Evolutionary conservation across 2,329 filamentous ascomycete genomes (phyloP), one percentile per base, ranked within the genome.

Genomic region (Cladosporium sp.): DNA sequence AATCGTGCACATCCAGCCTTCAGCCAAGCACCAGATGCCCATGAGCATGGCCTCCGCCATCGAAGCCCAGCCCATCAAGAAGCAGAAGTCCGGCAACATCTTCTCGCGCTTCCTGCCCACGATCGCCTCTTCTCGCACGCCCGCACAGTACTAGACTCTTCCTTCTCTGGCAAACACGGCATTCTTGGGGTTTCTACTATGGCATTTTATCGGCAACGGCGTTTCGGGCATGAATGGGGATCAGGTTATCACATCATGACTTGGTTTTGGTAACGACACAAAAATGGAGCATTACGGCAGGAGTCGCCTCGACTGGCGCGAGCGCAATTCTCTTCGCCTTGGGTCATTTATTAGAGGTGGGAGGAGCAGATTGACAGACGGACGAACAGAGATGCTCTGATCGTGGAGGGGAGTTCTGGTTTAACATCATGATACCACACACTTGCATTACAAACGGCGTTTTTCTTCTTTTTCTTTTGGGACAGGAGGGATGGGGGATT

Each of bases 1-100:
- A 43, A 69, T 82, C 72, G 79, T 82, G 68, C 78, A 82, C 74
- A 79, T 81, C 71, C 73, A 76, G 67, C 73, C 71, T 61, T 69
- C 73, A 7, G 66, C 68, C 60, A 73, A 76, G 66, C 70, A 69
- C 59, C 67, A 70, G 26, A 64, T 66, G 14, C 66, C 69, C 21
- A 68, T 70, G 62, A 56, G 36, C 57, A 60, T 65, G 48, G 73
- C 28, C 67, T 74, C 63, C 72, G 74, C 63, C 69, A 72, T 71
- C 65, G 70, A 73, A 53, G 67, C 72, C 46, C 73, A 74, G 58
- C 72, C 75, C 5, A 68, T 72, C 21, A 78, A 77, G 75, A 78
- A 77, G 71, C 69, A 70, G 54, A 76, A 74, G 68, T 69, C 71
- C 53, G 72, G 70, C 66, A 78, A 75, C 68, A 76, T 79, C 67